A percentile compares a stretch with the other conserved stretches of the same genome.
phyloP scores from a whole-genome alignment of 805 yeast genomes.

The Yarrowia hollandica region DNA sequence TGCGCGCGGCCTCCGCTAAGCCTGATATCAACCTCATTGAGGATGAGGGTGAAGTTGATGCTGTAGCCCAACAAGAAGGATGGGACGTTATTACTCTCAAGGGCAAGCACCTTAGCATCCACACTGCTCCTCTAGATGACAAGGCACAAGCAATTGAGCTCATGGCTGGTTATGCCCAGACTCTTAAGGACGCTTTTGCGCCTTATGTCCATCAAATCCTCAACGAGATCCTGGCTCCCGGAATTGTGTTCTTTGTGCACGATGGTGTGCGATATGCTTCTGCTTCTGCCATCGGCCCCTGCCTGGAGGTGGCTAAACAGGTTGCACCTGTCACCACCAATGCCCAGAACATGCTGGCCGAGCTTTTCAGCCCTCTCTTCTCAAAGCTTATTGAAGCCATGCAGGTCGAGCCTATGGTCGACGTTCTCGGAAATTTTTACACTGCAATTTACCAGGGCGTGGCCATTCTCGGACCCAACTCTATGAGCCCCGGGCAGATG shows the following conservation, averaged over 20 bases:
- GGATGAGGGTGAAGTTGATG: slow-evolving; percentile 81
- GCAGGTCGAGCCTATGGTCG: slow-evolving; percentile 78
- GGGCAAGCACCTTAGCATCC: slow-evolving; percentile 92
- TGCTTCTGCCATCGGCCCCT: slow-evolving; percentile 76
- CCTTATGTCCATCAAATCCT: slow-evolving; percentile 80
- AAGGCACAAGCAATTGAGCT: slow-evolving; percentile 91
- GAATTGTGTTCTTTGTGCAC: slow-evolving; percentile 85
- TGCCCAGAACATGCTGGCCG: slow-evolving; percentile 52
- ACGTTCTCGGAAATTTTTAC: slow-evolving; percentile 75
- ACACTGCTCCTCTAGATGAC: slow-evolving; percentile 91
- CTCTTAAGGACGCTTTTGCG: slow-evolving; percentile 76
- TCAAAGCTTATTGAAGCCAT: slow-evolving; percentile 67
- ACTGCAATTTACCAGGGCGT: slow-evolving; percentile 66
- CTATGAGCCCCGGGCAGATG: slow-evolving; percentile 53
- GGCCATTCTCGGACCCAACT: slow-evolving; percentile 62
- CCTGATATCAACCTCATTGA: slow-evolving; percentile 89
- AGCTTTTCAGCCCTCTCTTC: slow-evolving; percentile 70
- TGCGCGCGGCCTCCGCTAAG: slow-evolving; percentile 80
- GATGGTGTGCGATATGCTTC: slow-evolving; percentile 95
- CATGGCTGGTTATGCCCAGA: slow-evolving; percentile 78
- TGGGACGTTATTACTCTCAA: slow-evolving; percentile 92
- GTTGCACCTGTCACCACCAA: slow-evolving; percentile 54
- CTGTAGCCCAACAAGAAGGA: slow-evolving; percentile 78
- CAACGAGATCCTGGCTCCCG: slow-evolving; percentile 78
- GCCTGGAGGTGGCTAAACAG: slow-evolving; percentile 60